phyloP scores from a whole-genome alignment of 2,329 filamentous ascomycete species.

The Diplodia seriata region DNA sequence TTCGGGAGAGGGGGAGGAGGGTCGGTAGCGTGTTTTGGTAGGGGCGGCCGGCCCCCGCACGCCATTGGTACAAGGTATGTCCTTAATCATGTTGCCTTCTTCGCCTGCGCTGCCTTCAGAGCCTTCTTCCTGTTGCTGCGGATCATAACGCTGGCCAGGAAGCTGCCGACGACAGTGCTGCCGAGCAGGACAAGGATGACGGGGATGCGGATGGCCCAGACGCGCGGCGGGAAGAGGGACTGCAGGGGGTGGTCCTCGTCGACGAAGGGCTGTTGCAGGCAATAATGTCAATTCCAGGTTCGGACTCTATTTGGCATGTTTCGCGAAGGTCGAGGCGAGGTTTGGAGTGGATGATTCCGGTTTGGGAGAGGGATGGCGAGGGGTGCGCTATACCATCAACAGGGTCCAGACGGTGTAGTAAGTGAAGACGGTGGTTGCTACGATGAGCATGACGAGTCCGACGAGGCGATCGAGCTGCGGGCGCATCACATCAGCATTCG shows the following conservation, averaged over 20 bases:
- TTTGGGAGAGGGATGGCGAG: slow-evolving; percentile 4
- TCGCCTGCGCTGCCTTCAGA: slow-evolving; percentile 88
- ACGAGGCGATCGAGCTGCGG: slow-evolving; percentile 86
- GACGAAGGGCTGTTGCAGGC: slow-evolving; percentile 81
- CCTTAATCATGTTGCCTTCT: slow-evolving; percentile 69
- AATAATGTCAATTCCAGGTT: neutral
- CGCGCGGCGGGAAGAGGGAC: slow-evolving; percentile 92
- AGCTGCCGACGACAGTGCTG: slow-evolving; percentile 92
- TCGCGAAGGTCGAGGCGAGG: neutral
- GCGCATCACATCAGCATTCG: slow-evolving; percentile 8
- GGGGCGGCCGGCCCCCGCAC: neutral
- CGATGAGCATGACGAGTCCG: slow-evolving; percentile 77
- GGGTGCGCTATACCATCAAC: slow-evolving; percentile 74
- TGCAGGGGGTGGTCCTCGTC: slow-evolving; percentile 93
- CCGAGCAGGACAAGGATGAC: slow-evolving; percentile 94
- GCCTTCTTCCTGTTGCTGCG: slow-evolving; percentile 98
- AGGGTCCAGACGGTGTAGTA: slow-evolving; percentile 99
- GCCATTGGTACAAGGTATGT: neutral
- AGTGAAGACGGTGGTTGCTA: slow-evolving; percentile 74
- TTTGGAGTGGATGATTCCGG: neutral
- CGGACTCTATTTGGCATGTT: neutral
- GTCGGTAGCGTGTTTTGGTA: neutral
- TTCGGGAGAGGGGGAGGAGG: neutral
- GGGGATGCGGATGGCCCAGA: slow-evolving; percentile 98
- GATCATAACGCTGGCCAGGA: slow-evolving; percentile 98